These are phyloP conservation scores for Penicillium thymicola DNA, from an alignment of 2,329 filamentous ascomycete genomes.

Conservation along the genomic window DNA sequence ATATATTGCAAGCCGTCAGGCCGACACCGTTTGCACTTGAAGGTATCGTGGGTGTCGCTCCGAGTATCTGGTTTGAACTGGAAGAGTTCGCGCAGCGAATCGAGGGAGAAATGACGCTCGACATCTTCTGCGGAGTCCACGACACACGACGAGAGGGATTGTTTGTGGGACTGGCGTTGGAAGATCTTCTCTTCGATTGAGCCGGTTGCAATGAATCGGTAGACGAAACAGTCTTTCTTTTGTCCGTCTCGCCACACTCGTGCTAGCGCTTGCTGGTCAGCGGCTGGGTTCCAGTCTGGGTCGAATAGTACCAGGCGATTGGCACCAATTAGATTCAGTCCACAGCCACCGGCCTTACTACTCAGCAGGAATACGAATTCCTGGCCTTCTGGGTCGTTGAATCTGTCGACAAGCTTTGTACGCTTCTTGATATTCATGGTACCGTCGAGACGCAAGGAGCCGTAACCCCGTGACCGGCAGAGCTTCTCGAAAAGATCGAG, in stretches of 20 bases:
- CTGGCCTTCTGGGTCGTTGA: slow-evolving; percentile 85
- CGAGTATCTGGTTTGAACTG: slow-evolving; percentile 81
- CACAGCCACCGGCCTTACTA: slow-evolving; percentile 94
- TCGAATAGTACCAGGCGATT: slow-evolving; percentile 96
- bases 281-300: slow-evolving; percentile 96
- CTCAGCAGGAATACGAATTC: slow-evolving; percentile 97
- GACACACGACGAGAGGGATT: slow-evolving; percentile 91
- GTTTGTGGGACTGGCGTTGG: slow-evolving; percentile 96
- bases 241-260: slow-evolving; percentile 98
- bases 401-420: slow-evolving; percentile 94
- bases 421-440: slow-evolving; percentile 98
- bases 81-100: slow-evolving; percentile 88
- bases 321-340: slow-evolving; percentile 90
- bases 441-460: slow-evolving; percentile 83
- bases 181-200: slow-evolving; percentile 99
- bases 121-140: slow-evolving; percentile 97
- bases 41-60: slow-evolving; percentile 96
- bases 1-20: slow-evolving; percentile 81
- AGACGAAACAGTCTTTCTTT: slow-evolving; percentile 99
- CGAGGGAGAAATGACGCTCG: slow-evolving; percentile 90
- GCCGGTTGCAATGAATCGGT: slow-evolving; percentile 97
- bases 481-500: slow-evolving; percentile 90
- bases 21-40: slow-evolving; percentile 95
- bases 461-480: slow-evolving; percentile 80
- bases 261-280: slow-evolving; percentile 93